Conservation (phyloP, 306 rosid genomes). For the Cyclanthera cordifolia region DNA sequence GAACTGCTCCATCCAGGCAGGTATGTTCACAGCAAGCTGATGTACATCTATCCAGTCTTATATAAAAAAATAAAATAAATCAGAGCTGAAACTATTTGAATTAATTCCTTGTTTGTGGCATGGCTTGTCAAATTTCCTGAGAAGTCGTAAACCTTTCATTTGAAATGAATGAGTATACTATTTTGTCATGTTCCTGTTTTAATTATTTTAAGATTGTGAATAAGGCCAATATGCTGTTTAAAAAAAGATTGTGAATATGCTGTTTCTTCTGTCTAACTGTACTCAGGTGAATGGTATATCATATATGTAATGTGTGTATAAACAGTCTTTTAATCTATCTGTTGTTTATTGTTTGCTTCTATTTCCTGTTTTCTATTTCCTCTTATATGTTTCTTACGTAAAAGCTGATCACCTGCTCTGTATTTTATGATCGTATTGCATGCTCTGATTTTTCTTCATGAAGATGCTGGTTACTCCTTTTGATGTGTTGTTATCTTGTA, state of each 20-base stretch:
- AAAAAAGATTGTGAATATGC: not conserved
- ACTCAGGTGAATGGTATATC: not conserved
- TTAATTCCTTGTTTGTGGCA: not conserved
- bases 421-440: not conserved
- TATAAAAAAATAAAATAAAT: no score
- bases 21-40: constrained; percentile 26
- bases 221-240: no score
- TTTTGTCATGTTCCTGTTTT: not conserved
- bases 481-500: constrained; percentile 10
- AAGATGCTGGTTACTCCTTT: constrained; percentile 7
- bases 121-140: not conserved
- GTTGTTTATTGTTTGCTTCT: not conserved
- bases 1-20: constrained; percentile 64
- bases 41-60: not conserved
- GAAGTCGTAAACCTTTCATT: not conserved
- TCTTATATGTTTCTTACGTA: not conserved
- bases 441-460: constrained; percentile 4
- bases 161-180: not conserved
- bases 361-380: no score
- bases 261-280: not conserved
- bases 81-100: not conserved
- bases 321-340: not conserved
- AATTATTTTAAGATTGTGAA: not conserved
- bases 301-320: not conserved
- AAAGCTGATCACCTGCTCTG: not conserved